Percentiles rank a stretch among this genome's conserved stretches.
Conservation (phyloP, 306 rosid genomes). For the Prunus dulcis region DNA sequence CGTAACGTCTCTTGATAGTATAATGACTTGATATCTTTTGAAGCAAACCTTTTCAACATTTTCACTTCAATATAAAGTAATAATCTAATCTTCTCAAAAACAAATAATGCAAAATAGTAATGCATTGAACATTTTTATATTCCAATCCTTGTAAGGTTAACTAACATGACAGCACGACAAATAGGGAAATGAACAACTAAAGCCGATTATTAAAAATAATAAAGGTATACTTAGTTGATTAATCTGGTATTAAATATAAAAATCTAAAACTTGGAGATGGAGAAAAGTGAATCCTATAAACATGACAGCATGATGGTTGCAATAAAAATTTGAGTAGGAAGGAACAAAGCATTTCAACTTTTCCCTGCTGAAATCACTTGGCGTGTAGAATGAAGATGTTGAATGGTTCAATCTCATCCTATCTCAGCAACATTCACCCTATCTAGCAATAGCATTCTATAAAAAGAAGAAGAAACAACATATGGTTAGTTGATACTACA, state of each 20-base stretch:
- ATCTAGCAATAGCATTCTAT: neutral
- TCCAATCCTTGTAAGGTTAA: neutral
- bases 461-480: neutral
- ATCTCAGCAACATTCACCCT: neutral
- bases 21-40: neutral
- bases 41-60: neutral
- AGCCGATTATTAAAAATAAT: neutral
- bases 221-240: neutral
- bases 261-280: neutral
- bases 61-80: neutral
- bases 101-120: neutral
- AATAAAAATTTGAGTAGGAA: neutral
- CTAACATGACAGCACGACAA: neutral
- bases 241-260: neutral
- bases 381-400: neutral
- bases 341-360: neutral
- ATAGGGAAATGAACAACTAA: neutral
- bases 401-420: neutral
- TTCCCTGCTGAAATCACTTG: neutral
- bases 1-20: neutral
- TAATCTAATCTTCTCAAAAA: neutral
- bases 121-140: neutral
- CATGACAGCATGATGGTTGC: neutral
- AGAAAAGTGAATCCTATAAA: neutral
- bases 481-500: neutral